phyloP scores from a whole-genome alignment of 352 stramenopile genomes.

The Phytophthora megakarya region DNA sequence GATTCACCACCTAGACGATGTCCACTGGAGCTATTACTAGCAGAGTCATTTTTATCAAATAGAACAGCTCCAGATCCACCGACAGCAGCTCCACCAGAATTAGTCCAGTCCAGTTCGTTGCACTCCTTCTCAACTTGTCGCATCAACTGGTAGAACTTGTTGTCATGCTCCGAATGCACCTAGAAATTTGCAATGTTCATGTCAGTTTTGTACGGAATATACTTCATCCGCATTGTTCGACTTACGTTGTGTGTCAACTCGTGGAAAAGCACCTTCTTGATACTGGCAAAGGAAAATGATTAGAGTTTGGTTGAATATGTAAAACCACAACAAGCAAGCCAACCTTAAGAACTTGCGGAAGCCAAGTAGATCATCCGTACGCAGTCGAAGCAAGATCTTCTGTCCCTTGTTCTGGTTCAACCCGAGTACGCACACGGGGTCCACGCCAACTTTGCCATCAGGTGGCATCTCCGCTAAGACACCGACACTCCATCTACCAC shows the following conservation, averaged over 20 bases:
- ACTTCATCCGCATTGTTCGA: background rate
- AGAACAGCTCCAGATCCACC: conserved; percentile 34
- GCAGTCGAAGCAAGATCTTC: conserved; percentile 93
- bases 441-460: conserved; percentile 90
- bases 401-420: conserved; percentile 96
- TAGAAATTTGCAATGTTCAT: conserved; percentile 16
- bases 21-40: conserved; percentile 11
- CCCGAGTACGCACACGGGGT: conserved; percentile 90
- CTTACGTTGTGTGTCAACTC: conserved; percentile 94
- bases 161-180: conserved; percentile 80
- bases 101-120: conserved; percentile 73
- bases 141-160: conserved; percentile 86
- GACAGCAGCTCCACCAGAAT: conserved; percentile 41
- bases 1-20: conserved; percentile 48
- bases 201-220: no score
- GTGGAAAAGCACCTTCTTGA: conserved; percentile 95
- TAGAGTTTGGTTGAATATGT: background rate
- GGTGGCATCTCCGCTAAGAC: conserved; percentile 89
- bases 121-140: conserved; percentile 75
- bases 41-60: conserved; percentile 17
- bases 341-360: conserved; percentile 90
- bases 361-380: conserved; percentile 93
- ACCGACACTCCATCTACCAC: conserved; percentile 82
- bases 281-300: conserved; percentile 40
- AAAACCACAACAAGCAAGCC: conserved; percentile 7